Percentiles rank a stretch among this genome's conserved stretches.
phyloP scores from a whole-genome alignment of 2,329 filamentous ascomycete genomes.

The Colletotrichum musicola region DNA sequence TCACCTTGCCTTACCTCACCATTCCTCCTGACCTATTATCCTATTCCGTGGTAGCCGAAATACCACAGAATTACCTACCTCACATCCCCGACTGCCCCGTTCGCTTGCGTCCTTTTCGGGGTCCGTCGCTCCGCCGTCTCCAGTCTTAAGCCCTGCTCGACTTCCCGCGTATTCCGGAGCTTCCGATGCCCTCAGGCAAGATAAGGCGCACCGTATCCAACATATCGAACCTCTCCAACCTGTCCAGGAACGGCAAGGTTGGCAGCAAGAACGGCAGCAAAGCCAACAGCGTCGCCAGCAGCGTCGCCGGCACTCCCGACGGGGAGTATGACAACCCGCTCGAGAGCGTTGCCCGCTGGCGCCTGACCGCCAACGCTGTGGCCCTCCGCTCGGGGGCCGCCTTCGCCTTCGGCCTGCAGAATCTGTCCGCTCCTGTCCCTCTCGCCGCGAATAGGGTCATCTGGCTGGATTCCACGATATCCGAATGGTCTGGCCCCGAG shows the following conservation, averaged over 20 bases:
- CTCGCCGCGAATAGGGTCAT: conserved; percentile 54
- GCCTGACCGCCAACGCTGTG: conserved; percentile 56
- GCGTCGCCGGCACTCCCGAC: conserved; percentile 43
- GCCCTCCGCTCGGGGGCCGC: conserved; percentile 59
- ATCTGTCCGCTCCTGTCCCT: conserved; percentile 53
- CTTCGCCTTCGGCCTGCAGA: conserved; percentile 57
- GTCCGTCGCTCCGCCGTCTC: neutral
- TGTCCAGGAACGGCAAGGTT: conserved; percentile 18
- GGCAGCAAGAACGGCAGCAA: conserved; percentile 25
- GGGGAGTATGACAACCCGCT: conserved; percentile 57
- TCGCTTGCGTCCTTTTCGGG: neutral
- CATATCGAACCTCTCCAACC: conserved; percentile 3
- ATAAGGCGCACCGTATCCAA: conserved; percentile 23
- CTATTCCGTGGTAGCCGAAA: conserved; percentile 25
- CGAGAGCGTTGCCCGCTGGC: conserved; percentile 58
- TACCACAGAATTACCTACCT: neutral
- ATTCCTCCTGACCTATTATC: conserved; percentile 1
- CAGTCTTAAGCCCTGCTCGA: neutral
- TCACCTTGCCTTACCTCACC: no score
- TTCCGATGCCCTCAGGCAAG: conserved; percentile 26
- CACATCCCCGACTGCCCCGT: neutral
- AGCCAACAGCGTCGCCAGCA: conserved; percentile 43
- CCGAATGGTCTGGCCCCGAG: conserved; percentile 49
- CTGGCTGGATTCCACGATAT: conserved; percentile 58
- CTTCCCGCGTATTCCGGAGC: conserved; percentile 24